phyloP scores from a whole-genome alignment of 1,284 basidiomycete genomes.

The Dichomitus squalens region DNA sequence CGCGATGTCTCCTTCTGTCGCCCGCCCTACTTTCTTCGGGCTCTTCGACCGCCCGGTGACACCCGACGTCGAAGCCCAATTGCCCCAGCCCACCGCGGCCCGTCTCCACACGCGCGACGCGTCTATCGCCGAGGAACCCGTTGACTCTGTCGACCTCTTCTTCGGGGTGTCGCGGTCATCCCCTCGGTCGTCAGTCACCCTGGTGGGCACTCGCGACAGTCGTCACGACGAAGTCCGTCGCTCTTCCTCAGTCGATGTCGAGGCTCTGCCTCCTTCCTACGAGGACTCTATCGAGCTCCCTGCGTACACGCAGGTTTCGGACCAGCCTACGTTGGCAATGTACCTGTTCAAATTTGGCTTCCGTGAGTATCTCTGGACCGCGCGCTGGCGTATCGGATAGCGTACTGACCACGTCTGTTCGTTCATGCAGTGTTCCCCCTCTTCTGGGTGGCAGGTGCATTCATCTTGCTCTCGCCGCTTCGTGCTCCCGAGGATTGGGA shows the following conservation, averaged over 20 bases:
- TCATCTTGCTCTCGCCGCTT: constrained; percentile 42
- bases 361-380: constrained; percentile 28
- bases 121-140: constrained; percentile 14
- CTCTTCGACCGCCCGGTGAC: constrained; percentile 20
- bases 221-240: constrained; percentile 28
- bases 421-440: constrained; percentile 41
- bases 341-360: constrained; percentile 38
- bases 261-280: constrained; percentile 26
- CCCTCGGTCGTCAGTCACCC: constrained; percentile 14
- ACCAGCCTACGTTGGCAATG: constrained; percentile 36
- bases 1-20: constrained; percentile 7
- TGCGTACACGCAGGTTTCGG: constrained; percentile 27
- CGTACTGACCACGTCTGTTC: too few species aligned
- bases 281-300: constrained; percentile 26
- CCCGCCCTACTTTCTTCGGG: constrained; percentile 20
- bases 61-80: neutral
- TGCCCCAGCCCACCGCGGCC: neutral
- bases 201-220: constrained; percentile 29
- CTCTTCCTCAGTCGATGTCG: constrained; percentile 3
- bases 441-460: constrained; percentile 44
- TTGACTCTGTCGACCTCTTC: constrained; percentile 33
- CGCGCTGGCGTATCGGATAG: too few species aligned
- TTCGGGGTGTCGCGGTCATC: constrained; percentile 28
- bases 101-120: neutral
- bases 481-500: constrained; percentile 42